Base-by-base conservation (phyloP, 2,329 filamentous ascomycete species). In the Tolypocladium capitatum region DNA sequence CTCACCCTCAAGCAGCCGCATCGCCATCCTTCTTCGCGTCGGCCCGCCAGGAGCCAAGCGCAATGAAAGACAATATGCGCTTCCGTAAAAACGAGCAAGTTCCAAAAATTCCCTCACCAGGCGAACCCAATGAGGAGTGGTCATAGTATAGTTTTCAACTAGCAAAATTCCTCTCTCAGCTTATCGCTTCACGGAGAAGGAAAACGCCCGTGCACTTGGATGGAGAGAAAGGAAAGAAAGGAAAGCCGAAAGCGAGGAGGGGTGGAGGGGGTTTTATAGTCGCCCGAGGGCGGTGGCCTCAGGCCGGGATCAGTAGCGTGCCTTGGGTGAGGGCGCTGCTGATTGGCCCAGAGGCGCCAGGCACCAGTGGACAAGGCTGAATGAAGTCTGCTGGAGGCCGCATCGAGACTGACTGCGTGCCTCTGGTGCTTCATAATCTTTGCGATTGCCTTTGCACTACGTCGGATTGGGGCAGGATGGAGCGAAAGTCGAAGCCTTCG, bases 81-180 rank as follows among this genome's bases (percentile, higher is more conserved):
- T 41, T 41, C 24, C 38, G 38, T 66, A 69, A 69, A 69, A 64
- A 68, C 56, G 60, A 58, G 53, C 54, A 57, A 57, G 60, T 68
- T 77, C 67, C 81, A 84, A 86, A 85, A 82, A 85, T 84, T 85
- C 67, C 80, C 81, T 72, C 58, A 72, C 71, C 77, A 73, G 80
- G 71, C 74, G 68, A 76, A 75, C 76, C 74, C 79, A 76, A 75
- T 71, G 67, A 74, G 71, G 70, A 85, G 81, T 72, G 69, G 81
- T 84, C 80, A 80, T 70, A 73, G 61, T 75, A 77, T 84, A 86
- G 82, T 85, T 86, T 85, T 85, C 82, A 86, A 86, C 81, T 84
- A 85, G 82, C 82, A 85, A 85, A 84, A 83, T 81, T 84, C 82
- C 78, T 85, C 81, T 85, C 81, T 83, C 80, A 67, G 66, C 66